Conservation (phyloP, 495 filamentous ascomycete species). For the Penicillium herquei region DNA sequence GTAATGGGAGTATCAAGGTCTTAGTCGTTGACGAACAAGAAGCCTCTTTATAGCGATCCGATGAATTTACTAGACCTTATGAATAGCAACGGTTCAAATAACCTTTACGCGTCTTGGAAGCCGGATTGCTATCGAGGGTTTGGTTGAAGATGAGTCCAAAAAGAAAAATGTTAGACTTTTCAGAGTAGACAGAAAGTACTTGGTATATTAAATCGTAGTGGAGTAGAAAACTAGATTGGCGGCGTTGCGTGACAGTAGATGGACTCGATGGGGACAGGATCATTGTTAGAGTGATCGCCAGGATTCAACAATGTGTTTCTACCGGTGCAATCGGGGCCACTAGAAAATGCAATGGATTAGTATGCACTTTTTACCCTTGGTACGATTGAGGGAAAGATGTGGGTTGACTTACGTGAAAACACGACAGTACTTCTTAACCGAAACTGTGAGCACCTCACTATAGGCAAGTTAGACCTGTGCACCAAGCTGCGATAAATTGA, state of each 20-base stretch:
- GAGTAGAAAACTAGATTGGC: constrained; percentile 7
- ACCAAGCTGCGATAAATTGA: background rate
- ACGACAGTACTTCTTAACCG: constrained; percentile 23
- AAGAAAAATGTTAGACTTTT: no score
- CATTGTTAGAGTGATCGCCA: constrained; percentile 23
- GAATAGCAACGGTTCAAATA: background rate
- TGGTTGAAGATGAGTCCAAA: no score
- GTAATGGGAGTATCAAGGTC: constrained; percentile 56
- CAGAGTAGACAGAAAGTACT: no score
- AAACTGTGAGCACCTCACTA: constrained; percentile 24
- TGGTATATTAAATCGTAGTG: background rate
- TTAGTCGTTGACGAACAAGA: constrained; percentile 56
- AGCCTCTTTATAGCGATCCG: constrained; percentile 19
- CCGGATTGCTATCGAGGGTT: no score
- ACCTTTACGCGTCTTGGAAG: background rate
- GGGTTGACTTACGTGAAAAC: constrained; percentile 28
- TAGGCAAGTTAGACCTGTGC: background rate
- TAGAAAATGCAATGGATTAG: background rate
- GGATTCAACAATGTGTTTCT: constrained; percentile 26
- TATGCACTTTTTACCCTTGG: background rate
- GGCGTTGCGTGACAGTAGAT: constrained; percentile 25
- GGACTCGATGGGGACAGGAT: constrained; percentile 26
- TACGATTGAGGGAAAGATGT: background rate
- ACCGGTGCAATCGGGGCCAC: constrained; percentile 28
- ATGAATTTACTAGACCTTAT: background rate